Percentiles rank a stretch among this genome's conserved stretches.
Evolutionary conservation across 345 rosid genomes (phyloP).

Genomic region (Noccaea bulbosa): DNA sequence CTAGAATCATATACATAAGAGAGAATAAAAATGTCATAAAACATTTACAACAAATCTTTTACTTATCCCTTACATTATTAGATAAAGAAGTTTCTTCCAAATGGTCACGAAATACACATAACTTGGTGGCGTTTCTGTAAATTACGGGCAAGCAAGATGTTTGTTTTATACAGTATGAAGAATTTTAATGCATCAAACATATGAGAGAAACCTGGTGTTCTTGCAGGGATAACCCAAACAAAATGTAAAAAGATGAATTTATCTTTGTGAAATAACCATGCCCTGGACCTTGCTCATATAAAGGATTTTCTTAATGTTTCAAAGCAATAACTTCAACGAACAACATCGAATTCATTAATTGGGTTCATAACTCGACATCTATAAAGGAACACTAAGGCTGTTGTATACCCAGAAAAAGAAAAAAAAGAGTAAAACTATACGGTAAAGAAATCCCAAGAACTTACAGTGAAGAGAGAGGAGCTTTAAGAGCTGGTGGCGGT

Average conservation of each 20-base stretch:
- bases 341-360: constrained; percentile 3
- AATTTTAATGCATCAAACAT: not conserved
- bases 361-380: constrained; percentile 24
- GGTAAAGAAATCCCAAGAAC: constrained; percentile 23
- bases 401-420: constrained; percentile 26
- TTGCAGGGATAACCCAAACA: not conserved
- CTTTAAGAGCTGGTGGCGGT: constrained; percentile 37
- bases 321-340: constrained; percentile 17
- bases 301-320: constrained; percentile 12
- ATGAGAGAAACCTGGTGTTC: not conserved
- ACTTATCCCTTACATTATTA: constrained; percentile 2
- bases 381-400: constrained; percentile 17
- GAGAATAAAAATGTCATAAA: constrained; percentile 1
- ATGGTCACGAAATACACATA: too few relatives aligned
- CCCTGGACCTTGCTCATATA: constrained; percentile 1
- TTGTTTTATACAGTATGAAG: not conserved
- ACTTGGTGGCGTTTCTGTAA: too few relatives aligned
- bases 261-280: not conserved
- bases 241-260: too few relatives aligned
- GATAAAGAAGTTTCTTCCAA: too few relatives aligned
- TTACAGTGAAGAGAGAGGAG: constrained; percentile 50
- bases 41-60: constrained; percentile 14
- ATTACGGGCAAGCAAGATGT: too few relatives aligned
- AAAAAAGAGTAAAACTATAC: constrained; percentile 25
- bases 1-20: constrained; percentile 18